Base-by-base conservation (phyloP, 352 stramenopile species). In the Albugo candida region DNA sequence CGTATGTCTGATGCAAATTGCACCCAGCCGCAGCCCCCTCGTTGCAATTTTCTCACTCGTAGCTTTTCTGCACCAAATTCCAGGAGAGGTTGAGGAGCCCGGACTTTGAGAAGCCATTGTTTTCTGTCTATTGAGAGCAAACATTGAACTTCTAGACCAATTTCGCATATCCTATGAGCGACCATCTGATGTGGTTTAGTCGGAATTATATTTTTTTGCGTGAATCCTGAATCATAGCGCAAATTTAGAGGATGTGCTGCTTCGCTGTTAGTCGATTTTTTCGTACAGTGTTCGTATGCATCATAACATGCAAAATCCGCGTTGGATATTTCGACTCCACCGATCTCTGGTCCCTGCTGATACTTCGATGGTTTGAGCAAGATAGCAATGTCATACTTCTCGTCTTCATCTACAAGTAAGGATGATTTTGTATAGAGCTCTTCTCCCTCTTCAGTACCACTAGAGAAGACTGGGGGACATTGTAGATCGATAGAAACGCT, bases 381-480 rank as follows among this genome's bases (percentile, higher is more conserved):
- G 53, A 89, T 85, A n/a, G 74, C 74, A 61, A 89, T 83, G 45
- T 89, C 74, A 53, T 75, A 89, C 35, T 83, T 73, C 46, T 74
- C 69, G 50, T 85, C 71, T 24, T 81, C 67, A 31, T 31, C 24
- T 31, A 31, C 24, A 31, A 10, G 3, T 8, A 31, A 31, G 24
- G 24, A 31, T 31, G 24, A 31, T 8, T 31, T 8, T 10, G 8
- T 10, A 31, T 3, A 8, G 8, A 8, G 8, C 3, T 10, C 3
- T 31, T 8, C 8, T 31, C 8, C 24, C 24, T 31, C 24, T 8
- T 3, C 3, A 31, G 24, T 8, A 31, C 24, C 8, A 31, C 3
- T 31, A 8, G 24, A 31, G 8, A 3, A 31, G 3, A 31, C 24
- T 31, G 24, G 24, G 3, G 24, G 24, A 31, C 24, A 31, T 31